Evolutionary conservation across 2,329 filamentous ascomycete species (phyloP).

Genomic region (Teratosphaeria nubilosa): DNA sequence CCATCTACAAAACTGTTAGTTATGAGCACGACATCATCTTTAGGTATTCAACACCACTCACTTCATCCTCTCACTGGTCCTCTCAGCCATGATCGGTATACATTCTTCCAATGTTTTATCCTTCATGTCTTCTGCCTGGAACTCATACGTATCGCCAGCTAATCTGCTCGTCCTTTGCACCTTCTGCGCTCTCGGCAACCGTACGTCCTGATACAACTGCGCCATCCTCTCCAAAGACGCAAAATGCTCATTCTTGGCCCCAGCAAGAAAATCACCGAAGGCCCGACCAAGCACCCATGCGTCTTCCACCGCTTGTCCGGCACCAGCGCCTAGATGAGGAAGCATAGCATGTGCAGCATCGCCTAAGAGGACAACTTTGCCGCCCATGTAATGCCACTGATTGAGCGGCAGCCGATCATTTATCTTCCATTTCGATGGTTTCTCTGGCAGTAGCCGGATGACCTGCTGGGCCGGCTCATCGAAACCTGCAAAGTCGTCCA

Average conservation of each 20-base stretch:
- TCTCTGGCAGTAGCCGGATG: conserved; percentile 12
- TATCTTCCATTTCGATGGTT: conserved; percentile 16
- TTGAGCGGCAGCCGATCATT: conserved; percentile 19
- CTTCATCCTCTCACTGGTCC: conserved; percentile 26
- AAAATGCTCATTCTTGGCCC: conserved; percentile 4
- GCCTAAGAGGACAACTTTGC: conserved; percentile 41
- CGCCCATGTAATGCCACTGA: conserved; percentile 33
- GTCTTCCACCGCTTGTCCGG: conserved; percentile 37
- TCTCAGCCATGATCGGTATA: conserved; percentile 23
- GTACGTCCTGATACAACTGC: conserved; percentile 26
- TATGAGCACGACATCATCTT: not conserved
- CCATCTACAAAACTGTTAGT: not conserved
- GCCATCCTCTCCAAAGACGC: conserved; percentile 15
- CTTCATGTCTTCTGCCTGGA: conserved; percentile 26
- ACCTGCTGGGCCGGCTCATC: conserved; percentile 19
- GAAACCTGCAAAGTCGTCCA: conserved; percentile 13
- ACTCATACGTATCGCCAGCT: conserved; percentile 27
- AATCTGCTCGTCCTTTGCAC: conserved; percentile 23
- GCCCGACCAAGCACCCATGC: conserved; percentile 35
- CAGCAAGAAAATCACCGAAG: conserved; percentile 16
- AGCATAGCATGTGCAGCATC: conserved; percentile 56
- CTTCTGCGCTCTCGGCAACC: conserved; percentile 26
- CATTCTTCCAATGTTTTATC: conserved; percentile 28
- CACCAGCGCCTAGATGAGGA: conserved; percentile 33
- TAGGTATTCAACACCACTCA: conserved; percentile 17